Evolutionary conservation across 495 filamentous ascomycete species (phyloP).

Genomic region (Trichoderma gamsii): DNA sequence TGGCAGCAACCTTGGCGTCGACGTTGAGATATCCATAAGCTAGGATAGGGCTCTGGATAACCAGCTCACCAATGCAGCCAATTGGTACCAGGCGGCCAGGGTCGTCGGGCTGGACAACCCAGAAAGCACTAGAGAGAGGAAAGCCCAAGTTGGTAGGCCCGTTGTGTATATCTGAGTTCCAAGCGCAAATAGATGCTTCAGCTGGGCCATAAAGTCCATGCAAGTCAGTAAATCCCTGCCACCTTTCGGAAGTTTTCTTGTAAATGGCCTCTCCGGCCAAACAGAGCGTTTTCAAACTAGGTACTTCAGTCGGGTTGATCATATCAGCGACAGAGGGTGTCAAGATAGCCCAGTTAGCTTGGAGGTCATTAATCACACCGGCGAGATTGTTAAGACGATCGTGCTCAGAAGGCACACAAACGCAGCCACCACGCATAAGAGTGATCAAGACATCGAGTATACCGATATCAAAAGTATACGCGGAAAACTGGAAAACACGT

Average conservation of each 20-base stretch:
- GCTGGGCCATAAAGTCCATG: constrained; percentile 16
- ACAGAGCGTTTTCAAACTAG: background rate
- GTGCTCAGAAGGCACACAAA: constrained; percentile 48
- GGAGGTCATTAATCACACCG: background rate
- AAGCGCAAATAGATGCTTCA: constrained; percentile 19
- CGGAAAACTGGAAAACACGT: constrained; percentile 48
- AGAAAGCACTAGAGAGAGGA: constrained; percentile 38
- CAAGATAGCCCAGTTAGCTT: background rate
- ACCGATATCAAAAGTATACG: constrained; percentile 50
- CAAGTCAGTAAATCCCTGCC: constrained; percentile 21
- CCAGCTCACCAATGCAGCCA: background rate
- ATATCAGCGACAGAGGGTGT: background rate
- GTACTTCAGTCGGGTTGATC: background rate
- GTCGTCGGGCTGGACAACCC: background rate
- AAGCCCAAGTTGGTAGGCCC: constrained; percentile 33
- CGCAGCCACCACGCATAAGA: constrained; percentile 48
- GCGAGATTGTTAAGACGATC: constrained; percentile 8
- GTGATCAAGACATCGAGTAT: constrained; percentile 46
- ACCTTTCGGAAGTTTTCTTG: background rate
- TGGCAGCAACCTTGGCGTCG: background rate
- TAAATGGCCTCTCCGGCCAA: background rate
- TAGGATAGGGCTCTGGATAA: background rate
- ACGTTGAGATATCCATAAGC: constrained; percentile 7
- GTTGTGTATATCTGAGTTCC: constrained; percentile 26
- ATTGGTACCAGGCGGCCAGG: background rate